Evolutionary conservation across 2,329 filamentous ascomycete species (phyloP).

Genomic region (Hymenoscyphus albidus): DNA sequence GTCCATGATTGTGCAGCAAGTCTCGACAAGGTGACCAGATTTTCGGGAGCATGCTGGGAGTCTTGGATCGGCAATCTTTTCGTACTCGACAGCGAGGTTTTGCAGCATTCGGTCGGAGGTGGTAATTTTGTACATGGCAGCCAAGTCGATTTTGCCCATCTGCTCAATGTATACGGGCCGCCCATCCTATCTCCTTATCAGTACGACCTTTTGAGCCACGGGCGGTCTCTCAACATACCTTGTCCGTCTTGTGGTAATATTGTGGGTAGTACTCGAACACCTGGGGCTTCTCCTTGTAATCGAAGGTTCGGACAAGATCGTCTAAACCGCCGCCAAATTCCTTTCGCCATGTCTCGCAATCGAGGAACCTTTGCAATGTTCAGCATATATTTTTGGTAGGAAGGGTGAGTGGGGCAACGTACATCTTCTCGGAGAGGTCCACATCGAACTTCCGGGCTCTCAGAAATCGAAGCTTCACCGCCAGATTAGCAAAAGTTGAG

Average conservation of each 20-base stretch:
- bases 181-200: conserved; percentile 63
- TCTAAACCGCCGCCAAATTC: conserved; percentile 69
- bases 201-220: neutral
- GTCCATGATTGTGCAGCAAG: conserved; percentile 98
- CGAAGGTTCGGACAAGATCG: conserved; percentile 73
- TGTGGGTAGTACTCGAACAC: conserved; percentile 93
- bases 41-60: conserved; percentile 95
- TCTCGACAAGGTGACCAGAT: conserved; percentile 84
- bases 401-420: conserved; percentile 36
- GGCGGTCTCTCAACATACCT: conserved; percentile 45
- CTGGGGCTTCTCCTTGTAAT: conserved; percentile 80
- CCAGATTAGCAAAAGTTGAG: conserved; percentile 7
- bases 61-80: conserved; percentile 89
- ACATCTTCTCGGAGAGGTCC: conserved; percentile 81
- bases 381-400: conserved; percentile 16
- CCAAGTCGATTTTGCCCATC: conserved; percentile 87
- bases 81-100: conserved; percentile 96
- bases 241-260: conserved; percentile 98
- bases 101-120: conserved; percentile 89
- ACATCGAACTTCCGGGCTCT: conserved; percentile 95
- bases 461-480: conserved; percentile 72
- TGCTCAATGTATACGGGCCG: conserved; percentile 97
- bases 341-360: conserved; percentile 87
- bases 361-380: conserved; percentile 67
- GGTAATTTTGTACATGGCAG: conserved; percentile 88